Base-by-base conservation (phyloP, 2,329 filamentous ascomycete genomes). In the Leptographium lundbergii region DNA sequence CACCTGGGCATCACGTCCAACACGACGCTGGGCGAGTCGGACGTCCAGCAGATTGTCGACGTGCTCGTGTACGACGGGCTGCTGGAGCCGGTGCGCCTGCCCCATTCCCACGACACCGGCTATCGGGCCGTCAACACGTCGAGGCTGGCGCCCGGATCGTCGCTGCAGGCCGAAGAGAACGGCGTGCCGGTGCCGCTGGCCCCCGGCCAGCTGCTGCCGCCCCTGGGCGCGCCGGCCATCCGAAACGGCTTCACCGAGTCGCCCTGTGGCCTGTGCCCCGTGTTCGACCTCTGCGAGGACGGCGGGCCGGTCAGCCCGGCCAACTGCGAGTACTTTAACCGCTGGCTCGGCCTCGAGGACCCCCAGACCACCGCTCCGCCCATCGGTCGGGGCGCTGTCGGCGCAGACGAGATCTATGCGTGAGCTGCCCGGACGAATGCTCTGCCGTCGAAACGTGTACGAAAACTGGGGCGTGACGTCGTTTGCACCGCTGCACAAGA, bases 281-380 rank as follows among this genome's bases (percentile, higher is more conserved):
- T 96, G 2, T 96, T 96, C 69, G 87, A 94, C 60, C 79, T 97
- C 2, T 99, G 94, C 69, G 87, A 89, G 64, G 89, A 95, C 61
- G 91, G 90, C 7, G 92, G 92, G 0, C 89, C 91, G 0, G 90
- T 99, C 25, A 95, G 87, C 67, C 89, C 92, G 0, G 87, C 84
- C 64, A 95, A 87, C 56, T 99, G 94, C 72, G 87, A 90, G 58
- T 99, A 99, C 69, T 96, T 95, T 68, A 81, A 88, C 63, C 81
- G 85, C 57, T 99, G 94, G 94, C 72, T 96, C 53, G 80, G 75
- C 0, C 66, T 74, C 63, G 73, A 77, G 55, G 71, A 65, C 47
- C 45, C 52, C 19, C 56, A 57, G 6, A 42, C 47, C 0, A 42
- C 47, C 0, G 34, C 70, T n/a, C 29, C 56, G 29, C 27, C 55